Evolutionary conservation across 306 rosid species (phyloP), one percentile per base, ranked within the genome.

Genomic region (Quercus robur): DNA sequence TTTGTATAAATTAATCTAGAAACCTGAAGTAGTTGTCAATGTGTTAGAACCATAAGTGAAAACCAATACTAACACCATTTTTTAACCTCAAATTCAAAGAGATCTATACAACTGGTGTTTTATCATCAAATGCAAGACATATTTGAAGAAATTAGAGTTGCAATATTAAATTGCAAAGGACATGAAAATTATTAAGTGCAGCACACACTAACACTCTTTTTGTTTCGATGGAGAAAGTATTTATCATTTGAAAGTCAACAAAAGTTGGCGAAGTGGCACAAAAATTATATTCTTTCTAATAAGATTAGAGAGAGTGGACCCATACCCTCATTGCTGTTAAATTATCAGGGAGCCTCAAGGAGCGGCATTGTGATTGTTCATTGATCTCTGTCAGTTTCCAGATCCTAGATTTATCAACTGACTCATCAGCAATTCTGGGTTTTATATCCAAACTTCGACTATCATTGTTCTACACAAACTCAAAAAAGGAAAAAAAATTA

Each of bases 1-100:
- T 96, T 96, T 67, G 99, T 96, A 81, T 96, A 96, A 74, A 96
- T 93, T 86, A 96, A 86, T 82, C 98, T 90, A 78, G 98, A 88
- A 78, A 96, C 97, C 99, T 96, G 97, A 80, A 84, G 80, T 63
- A 83, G 51, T 72, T 31, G 75, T 64, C 69, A 72, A 70, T 63
- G 76, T 38, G 56, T 88, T 80, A 85, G 58, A 70, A 44, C 74
- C 41, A 30, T 52, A 74, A 20, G 12, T 13, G 31, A 82, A 76
- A 76, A 56, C 70, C 33, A 31, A 17, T 23, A 23, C 28, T 59
- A 30, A 59, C 14, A 59, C 14, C 54, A 49, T 49, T 20, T 78
- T 15, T 38, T 13, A 33, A 28, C n/a, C 71, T 54, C 63, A 30
- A 21, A 56, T 67, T n/a, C 46, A 81, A 71, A 59, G 59, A 64